These are phyloP conservation scores for Colletotrichum sp. DNA, from an alignment of 2,329 filamentous ascomycete genomes.

Conservation along the genomic window DNA sequence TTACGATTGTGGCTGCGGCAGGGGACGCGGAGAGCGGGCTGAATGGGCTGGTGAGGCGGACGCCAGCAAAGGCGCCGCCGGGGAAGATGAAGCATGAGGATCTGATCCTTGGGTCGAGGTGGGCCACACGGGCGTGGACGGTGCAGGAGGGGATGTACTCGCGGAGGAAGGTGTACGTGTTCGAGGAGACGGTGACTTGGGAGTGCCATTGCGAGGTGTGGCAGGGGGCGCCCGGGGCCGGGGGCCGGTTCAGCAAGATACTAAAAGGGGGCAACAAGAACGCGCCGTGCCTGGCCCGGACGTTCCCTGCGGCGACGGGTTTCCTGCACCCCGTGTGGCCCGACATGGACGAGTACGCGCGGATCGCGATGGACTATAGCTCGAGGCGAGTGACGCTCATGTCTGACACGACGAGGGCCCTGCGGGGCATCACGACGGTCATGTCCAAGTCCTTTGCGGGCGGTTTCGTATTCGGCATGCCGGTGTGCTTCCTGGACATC, in stretches of 20 bases:
- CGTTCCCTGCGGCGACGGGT: slow-evolving; percentile 37
- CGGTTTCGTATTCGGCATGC: slow-evolving; percentile 51
- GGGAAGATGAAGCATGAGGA: slow-evolving; percentile 39
- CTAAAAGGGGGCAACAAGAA: slow-evolving; percentile 16
- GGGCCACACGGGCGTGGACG: slow-evolving; percentile 48
- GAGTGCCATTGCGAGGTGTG: slow-evolving; percentile 51
- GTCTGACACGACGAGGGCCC: slow-evolving; percentile 47
- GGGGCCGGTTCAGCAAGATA: slow-evolving; percentile 26
- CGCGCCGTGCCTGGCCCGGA: slow-evolving; percentile 31
- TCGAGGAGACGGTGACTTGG: slow-evolving; percentile 47
- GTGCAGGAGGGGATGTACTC: slow-evolving; percentile 48
- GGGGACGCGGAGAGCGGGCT: slow-evolving; percentile 43
- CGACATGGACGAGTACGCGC: slow-evolving; percentile 49
- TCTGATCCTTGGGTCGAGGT: slow-evolving; percentile 40
- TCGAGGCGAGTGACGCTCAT: slow-evolving; percentile 41
- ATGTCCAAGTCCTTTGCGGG: slow-evolving; percentile 45
- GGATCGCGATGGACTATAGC: slow-evolving; percentile 49
- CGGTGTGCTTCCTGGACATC: slow-evolving; percentile 49
- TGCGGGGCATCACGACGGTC: slow-evolving; percentile 46
- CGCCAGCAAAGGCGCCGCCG: slow-evolving; percentile 28
- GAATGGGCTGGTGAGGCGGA: slow-evolving; percentile 14
- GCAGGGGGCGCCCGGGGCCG: slow-evolving; percentile 28
- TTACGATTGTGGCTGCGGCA: slow-evolving; percentile 49
- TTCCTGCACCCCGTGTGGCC: slow-evolving; percentile 48
- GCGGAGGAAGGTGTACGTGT: slow-evolving; percentile 47